Evolutionary conservation across 1,284 basidiomycete species (phyloP).

Genomic region (Sporisorium iseilematis-ciliati): DNA sequence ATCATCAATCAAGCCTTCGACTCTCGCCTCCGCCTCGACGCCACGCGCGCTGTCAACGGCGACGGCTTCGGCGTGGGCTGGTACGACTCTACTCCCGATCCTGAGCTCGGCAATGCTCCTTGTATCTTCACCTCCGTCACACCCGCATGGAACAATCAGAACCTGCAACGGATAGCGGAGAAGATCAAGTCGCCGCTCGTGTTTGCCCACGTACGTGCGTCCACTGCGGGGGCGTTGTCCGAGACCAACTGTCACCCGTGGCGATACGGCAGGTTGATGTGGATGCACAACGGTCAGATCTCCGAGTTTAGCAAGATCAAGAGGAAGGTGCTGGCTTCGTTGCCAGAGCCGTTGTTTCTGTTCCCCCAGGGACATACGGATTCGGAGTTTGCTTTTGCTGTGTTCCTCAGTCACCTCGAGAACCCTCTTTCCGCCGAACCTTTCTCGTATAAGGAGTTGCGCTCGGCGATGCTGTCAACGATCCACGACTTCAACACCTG

Average conservation of each 20-base stretch:
- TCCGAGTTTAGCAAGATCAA: constrained; percentile 62
- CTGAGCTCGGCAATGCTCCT: constrained; percentile 72
- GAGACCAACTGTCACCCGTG: constrained; percentile 68
- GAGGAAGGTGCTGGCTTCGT: constrained; percentile 49
- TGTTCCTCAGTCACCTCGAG: constrained; percentile 60
- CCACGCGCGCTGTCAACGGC: constrained; percentile 72
- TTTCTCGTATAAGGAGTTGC: constrained; percentile 54
- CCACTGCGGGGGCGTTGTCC: constrained; percentile 60
- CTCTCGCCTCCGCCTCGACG: constrained; percentile 71
- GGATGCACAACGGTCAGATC: constrained; percentile 69
- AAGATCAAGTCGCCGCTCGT: constrained; percentile 67
- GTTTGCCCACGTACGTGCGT: constrained; percentile 64
- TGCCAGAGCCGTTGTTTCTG: constrained; percentile 62
- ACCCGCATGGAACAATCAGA: constrained; percentile 71
- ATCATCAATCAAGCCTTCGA: constrained; percentile 74
- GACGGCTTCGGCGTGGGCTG: constrained; percentile 96
- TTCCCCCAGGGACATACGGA: constrained; percentile 66
- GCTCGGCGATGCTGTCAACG: constrained; percentile 61
- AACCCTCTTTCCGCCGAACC: constrained; percentile 40
- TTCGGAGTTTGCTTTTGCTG: constrained; percentile 63
- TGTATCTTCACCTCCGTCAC: constrained; percentile 98
- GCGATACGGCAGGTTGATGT: constrained; percentile 65
- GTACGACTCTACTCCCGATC: constrained; percentile 70
- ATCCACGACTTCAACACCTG: constrained; percentile 62
- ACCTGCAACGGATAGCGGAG: constrained; percentile 63